Base-by-base conservation (phyloP, 2,329 filamentous ascomycete genomes). In the Aspergillus neotritici region DNA sequence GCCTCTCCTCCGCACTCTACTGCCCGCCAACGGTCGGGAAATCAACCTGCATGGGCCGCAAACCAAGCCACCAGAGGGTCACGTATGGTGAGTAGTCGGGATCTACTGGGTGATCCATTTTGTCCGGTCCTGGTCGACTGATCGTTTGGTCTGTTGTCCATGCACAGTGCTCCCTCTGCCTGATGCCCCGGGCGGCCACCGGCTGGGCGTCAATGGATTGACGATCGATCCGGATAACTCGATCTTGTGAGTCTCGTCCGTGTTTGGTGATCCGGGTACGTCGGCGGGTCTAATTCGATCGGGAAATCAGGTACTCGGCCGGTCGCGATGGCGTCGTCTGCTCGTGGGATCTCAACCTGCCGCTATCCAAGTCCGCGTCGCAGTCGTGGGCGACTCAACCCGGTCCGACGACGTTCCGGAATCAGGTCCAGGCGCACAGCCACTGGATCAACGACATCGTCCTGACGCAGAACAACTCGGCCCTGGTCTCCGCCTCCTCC, bases 371-470 rank as follows among this genome's bases (percentile, higher is more conserved):
- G 9, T 52, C 60, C 5, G 51, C 51, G 17, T 41, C 56, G 6
- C 53, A 31, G 46, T 37, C 15, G 35, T 46, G 31, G 43, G 44
- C 45, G 33, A 42, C 39, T 54, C 54, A 63, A 35, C 57, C 62
- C 17, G 57, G 54, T 39, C 67, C 74, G 8, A 78, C 78, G 12
- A 72, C 71, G 3, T 78, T 80, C 57, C 73, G 77, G 47, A 74
- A 76, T 49, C 79, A 86, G 62, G 79, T 83, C 12, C 83, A 86
- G 63, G 89, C 90, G 7, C 90, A 96, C 66, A 95, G 88, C 39
- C 88, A 94, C 67, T 96, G 90, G 90, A 84, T 96, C 70, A 96
- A 95, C 69, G 90, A 95, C 65, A 87, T 96, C 50, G 80, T 83
- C 15, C 78, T 95, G 42, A 85, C 85, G 6, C 80, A 89, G 61